Base-by-base conservation (phyloP, 805 yeast genomes). In the Komagataella populi region DNA sequence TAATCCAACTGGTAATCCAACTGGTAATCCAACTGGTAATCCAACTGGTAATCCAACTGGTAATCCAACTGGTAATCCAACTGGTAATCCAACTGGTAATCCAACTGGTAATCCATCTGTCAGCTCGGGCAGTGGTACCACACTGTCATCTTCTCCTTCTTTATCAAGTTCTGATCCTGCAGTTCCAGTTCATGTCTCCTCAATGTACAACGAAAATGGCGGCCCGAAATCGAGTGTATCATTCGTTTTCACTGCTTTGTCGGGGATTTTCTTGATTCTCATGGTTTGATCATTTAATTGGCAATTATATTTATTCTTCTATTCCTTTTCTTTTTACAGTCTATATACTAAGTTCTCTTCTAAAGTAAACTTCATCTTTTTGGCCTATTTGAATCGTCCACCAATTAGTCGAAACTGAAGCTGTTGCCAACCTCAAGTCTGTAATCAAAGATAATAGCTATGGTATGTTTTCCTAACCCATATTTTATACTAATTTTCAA, bases 381-480 rank as follows among this genome's bases (percentile, higher is more conserved):
- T n/a, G n/a, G n/a, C n/a, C n/a, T n/a, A n/a, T n/a, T n/a, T n/a
- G n/a, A n/a, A n/a, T n/a, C n/a, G 20, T 20, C 20, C 4, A 20
- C 20, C 2, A 20, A 20, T 20, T 3, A 20, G 20, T 20, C 20
- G 2, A 3, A 20, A 20, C 20, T 20, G 3, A 20, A 20, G 20
- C 2, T 20, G 4, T 20, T 20, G 20, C 2, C 20, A 20, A 20
- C 3, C 2, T 20, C 20, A 20, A 20, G 20, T 4, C 20, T 20
- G 20, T 20, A 4, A 68, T 70, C 73, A 68, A 20, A 1, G 4
- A 4, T 20, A 20, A n/a, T n/a, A n/a, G n/a, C n/a, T n/a, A n/a
- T n/a, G n/a, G n/a, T n/a, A n/a, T n/a, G n/a, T n/a, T n/a, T n/a
- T n/a, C n/a, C n/a, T n/a, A n/a, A n/a, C n/a, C n/a, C n/a, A n/a